phyloP scores from a whole-genome alignment of 176 grass and related monocot genomes.

The Calamus simplicifolius region DNA sequence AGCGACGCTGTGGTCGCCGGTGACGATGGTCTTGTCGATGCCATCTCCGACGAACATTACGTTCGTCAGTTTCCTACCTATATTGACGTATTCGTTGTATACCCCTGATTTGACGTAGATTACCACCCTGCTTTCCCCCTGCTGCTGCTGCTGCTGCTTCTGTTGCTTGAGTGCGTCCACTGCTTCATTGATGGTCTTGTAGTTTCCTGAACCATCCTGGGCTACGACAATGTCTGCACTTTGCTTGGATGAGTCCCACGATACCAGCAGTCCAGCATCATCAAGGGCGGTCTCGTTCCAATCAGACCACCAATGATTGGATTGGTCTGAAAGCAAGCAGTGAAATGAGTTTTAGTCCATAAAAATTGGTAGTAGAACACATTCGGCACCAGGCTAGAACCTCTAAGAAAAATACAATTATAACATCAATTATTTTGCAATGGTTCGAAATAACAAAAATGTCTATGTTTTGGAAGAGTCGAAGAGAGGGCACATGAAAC shows the following conservation, averaged over 20 bases:
- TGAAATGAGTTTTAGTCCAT: too few species aligned
- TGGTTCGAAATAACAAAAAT: too few species aligned
- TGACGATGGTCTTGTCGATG: slow-evolving; percentile 24
- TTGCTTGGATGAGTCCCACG: slow-evolving; percentile 3
- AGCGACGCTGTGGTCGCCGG: slow-evolving; percentile 19
- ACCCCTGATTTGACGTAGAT: slow-evolving; percentile 21
- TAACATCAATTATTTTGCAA: too few species aligned
- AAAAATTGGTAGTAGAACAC: too few species aligned
- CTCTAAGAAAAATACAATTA: too few species aligned
- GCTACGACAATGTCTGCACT: slow-evolving; percentile 15
- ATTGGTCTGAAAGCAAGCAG: background rate
- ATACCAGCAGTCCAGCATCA: slow-evolving; percentile 3
- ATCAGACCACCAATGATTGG: background rate
- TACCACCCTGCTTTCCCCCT: background rate
- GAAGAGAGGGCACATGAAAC: too few species aligned
- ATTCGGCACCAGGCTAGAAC: too few species aligned
- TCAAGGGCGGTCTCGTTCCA: background rate
- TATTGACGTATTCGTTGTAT: slow-evolving; percentile 21
- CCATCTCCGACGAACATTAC: slow-evolving; percentile 29
- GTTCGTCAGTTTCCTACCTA: slow-evolving; percentile 14
- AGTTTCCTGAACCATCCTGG: slow-evolving; percentile 27
- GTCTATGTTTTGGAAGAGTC: too few species aligned
- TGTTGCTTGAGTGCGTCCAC: background rate
- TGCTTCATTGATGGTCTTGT: slow-evolving; percentile 28
- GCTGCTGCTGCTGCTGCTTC: background rate